These are phyloP conservation scores for Clonostachys rhizophaga DNA, from an alignment of 2,329 filamentous ascomycete species.

Conservation along the genomic window DNA sequence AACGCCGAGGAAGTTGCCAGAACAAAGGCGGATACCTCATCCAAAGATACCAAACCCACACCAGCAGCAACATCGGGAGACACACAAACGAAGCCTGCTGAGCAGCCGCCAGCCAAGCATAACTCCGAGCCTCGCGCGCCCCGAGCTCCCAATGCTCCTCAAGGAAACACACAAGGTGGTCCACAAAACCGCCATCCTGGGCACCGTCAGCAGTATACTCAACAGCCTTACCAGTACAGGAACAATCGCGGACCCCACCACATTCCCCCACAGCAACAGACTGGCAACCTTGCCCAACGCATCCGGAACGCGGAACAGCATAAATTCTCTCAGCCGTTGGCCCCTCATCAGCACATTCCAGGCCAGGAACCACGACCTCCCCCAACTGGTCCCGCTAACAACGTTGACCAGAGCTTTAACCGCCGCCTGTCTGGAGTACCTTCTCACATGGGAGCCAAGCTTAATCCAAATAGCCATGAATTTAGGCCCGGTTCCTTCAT, in stretches of 20 bases:
- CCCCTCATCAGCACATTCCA: slow-evolving; percentile 43
- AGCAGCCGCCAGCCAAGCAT: slow-evolving; percentile 10
- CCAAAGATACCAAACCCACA: slow-evolving; percentile 3
- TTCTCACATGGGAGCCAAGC: slow-evolving; percentile 46
- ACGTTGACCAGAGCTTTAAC: slow-evolving; percentile 41
- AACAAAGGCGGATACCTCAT: slow-evolving; percentile 33
- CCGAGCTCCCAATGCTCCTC: slow-evolving; percentile 26
- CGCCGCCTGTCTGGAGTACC: slow-evolving; percentile 47
- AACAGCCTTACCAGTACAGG: slow-evolving; percentile 41
- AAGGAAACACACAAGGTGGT: slow-evolving; percentile 15
- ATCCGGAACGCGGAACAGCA: slow-evolving; percentile 48
- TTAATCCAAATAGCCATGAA: slow-evolving; percentile 67
- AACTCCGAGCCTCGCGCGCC: slow-evolving; percentile 18
- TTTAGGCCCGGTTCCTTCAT: slow-evolving; percentile 85
- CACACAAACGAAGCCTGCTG: slow-evolving; percentile 18
- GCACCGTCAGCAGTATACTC: slow-evolving; percentile 42
- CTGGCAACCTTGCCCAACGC: slow-evolving; percentile 42
- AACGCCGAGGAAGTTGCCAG: slow-evolving; percentile 63
- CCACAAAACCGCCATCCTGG: slow-evolving; percentile 36
- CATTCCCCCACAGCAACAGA: slow-evolving; percentile 29
- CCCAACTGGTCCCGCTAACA: slow-evolving; percentile 67
- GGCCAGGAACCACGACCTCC: slow-evolving; percentile 65
- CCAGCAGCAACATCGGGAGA: slow-evolving; percentile 21
- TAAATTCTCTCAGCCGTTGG: slow-evolving; percentile 36
- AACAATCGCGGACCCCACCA: slow-evolving; percentile 41